These are phyloP conservation scores for Sophora flavescens DNA, from an alignment of 306 rosid species.

Conservation along the genomic window DNA sequence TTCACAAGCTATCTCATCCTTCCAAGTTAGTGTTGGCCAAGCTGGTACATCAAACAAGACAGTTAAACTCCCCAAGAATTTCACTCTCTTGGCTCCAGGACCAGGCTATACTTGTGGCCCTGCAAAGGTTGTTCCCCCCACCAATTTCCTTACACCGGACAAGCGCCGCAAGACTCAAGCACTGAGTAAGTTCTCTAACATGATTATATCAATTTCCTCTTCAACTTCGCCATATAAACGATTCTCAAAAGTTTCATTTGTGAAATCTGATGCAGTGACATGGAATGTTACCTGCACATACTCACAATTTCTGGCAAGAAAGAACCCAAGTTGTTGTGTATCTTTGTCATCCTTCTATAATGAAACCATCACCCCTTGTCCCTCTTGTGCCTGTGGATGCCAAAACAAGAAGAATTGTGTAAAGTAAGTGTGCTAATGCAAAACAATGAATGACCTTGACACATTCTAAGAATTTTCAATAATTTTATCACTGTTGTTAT, in stretches of 20 bases:
- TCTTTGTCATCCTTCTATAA: conserved; percentile 93
- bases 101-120: conserved; percentile 93
- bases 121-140: conserved; percentile 90
- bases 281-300: conserved; percentile 98
- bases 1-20: conserved; percentile 74
- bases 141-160: conserved; percentile 73
- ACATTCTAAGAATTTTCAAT: conserved; percentile 11
- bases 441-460: neutral
- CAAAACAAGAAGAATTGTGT: conserved; percentile 75
- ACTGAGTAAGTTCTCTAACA: conserved; percentile 64
- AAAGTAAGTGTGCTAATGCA: conserved; percentile 60
- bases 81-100: conserved; percentile 90
- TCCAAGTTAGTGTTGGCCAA: conserved; percentile 84
- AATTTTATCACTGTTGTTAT: conserved; percentile 21
- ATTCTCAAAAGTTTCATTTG: conserved; percentile 4
- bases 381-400: conserved; percentile 92
- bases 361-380: conserved; percentile 81
- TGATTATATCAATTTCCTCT: conserved; percentile 5
- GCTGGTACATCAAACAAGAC: conserved; percentile 90
- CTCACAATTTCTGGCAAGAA: conserved; percentile 85
- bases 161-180: conserved; percentile 92
- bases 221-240: neutral
- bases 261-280: conserved; percentile 72
- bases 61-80: conserved; percentile 83
- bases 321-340: conserved; percentile 85